phyloP scores from a whole-genome alignment of 805 yeast genomes.

The Cyberlindnera xishuangbannaensis region DNA sequence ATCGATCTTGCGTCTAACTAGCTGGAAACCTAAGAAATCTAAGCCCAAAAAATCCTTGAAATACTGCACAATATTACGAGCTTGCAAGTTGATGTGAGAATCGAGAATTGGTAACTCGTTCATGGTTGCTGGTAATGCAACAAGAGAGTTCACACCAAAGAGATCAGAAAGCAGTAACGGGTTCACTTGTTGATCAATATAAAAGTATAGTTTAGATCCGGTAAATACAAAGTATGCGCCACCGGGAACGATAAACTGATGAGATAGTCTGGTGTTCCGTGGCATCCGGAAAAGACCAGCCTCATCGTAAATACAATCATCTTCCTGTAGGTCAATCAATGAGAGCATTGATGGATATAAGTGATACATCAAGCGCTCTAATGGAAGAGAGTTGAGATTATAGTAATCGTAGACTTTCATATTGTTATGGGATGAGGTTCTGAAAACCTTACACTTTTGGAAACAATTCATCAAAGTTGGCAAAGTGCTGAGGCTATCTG shows the following conservation, averaged over 20 bases:
- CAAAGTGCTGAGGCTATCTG: conserved; percentile 70
- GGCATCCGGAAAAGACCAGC: conserved; percentile 45
- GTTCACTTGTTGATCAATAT: conserved; percentile 67
- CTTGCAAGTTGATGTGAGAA: conserved; percentile 63
- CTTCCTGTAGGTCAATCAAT: conserved; percentile 55
- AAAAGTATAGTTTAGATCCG: conserved; percentile 52
- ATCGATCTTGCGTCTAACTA: conserved; percentile 63
- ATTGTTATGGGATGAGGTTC: conserved; percentile 46
- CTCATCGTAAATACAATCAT: conserved; percentile 47
- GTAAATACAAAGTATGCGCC: conserved; percentile 78
- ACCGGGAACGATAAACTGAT: conserved; percentile 43
- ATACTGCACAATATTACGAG: conserved; percentile 54
- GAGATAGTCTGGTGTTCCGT: conserved; percentile 38
- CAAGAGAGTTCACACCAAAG: conserved; percentile 50
- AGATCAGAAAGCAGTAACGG: conserved; percentile 65
- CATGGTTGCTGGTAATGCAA: conserved; percentile 22
- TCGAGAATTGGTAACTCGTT: conserved; percentile 64
- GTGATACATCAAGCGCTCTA: conserved; percentile 52
- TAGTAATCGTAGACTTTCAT: conserved; percentile 49
- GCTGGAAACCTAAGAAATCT: conserved; percentile 43
- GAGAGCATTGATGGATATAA: conserved; percentile 80
- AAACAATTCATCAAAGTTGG: conserved; percentile 64
- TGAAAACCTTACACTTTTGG: conserved; percentile 60
- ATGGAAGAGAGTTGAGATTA: conserved; percentile 45
- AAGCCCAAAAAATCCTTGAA: conserved; percentile 40